These are phyloP conservation scores for Leucocoprinus leucothites DNA, from an alignment of 768 basidiomycete species.

Conservation along the genomic window DNA sequence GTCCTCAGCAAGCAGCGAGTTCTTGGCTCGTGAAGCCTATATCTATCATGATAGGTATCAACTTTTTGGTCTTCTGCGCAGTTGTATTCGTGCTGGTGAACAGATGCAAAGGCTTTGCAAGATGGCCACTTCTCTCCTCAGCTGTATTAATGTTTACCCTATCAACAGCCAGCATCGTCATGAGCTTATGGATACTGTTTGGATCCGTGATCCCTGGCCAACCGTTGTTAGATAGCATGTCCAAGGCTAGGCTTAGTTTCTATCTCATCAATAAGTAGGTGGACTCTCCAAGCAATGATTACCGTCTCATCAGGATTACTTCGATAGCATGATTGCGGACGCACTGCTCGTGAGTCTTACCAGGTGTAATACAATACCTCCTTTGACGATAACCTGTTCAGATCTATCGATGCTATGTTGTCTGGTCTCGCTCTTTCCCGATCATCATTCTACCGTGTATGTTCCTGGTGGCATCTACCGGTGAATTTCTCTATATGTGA, in stretches of 20 bases:
- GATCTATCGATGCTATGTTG: neutral
- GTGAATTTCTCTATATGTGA: neutral
- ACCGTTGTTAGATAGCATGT: neutral
- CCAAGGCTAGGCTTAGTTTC: neutral
- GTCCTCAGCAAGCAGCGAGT: neutral
- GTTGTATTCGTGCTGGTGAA: neutral
- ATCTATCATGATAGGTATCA: neutral
- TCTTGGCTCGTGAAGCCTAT: neutral
- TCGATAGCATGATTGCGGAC: neutral
- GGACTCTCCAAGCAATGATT: neutral
- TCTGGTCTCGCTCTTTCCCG: neutral
- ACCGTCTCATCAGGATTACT: neutral
- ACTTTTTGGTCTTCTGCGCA: neutral
- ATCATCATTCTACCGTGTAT: neutral
- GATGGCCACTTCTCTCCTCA: conserved; percentile 8
- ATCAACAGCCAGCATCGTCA: neutral
- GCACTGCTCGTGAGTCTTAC: neutral
- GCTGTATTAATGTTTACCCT: neutral
- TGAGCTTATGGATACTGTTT: conserved; percentile 1
- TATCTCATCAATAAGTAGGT: neutral
- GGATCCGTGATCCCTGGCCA: neutral
- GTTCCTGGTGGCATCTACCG: neutral
- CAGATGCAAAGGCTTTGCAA: neutral
- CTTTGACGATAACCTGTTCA: neutral
- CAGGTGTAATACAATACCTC: too few relatives aligned